Base-by-base conservation (phyloP, 176 grass and related monocot species). In the Oryza officinalis region DNA sequence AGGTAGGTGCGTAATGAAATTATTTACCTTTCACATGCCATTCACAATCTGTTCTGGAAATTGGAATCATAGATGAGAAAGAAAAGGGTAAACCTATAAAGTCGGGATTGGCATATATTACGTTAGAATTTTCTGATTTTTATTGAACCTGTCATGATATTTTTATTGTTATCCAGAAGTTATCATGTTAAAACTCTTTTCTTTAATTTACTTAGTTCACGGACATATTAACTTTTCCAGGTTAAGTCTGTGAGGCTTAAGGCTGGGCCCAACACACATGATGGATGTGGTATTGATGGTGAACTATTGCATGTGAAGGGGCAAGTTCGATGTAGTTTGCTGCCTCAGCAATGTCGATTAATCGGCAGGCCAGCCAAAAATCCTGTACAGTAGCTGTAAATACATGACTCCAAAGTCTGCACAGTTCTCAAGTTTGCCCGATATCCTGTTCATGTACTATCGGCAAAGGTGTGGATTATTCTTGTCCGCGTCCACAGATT, bases 261-360 rank as follows among this genome's bases (percentile, higher is more conserved):
- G 81, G 80, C 93, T 69, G 93, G 89, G 18, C 72, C 88, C 87
- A 94, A 89, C 73, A 92, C 93, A 41, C 89, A 94, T 6, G 78
- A 85, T 4, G 93, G 97, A 75, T 99, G 97, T 76, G 97, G 97
- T 71, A 99, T 99, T 75, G 97, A 99, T 38, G 97, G 97, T 10
- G 97, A 99, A 84, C 84, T 99, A 27, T 83, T 94, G 63, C 80
- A 63, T 77, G 86, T 91, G 25, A 94, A 96, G 84, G 97, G 93
- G 20, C 93, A 96, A 75, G 91, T 96, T 65, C 85, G 84, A 50
- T 99, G 97, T 83, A 91, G 70, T 81, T 90, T 99, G 86, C 86
- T 96, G 73, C 97, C 97, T 45, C 91, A 99, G 77, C 97, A 96
- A 80, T 94, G 92, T 57, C 87, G 76, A 84, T 86, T 99, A 71